Conservation (phyloP, 2,329 filamentous ascomycete genomes). For the Dothideomycetes sp. region DNA sequence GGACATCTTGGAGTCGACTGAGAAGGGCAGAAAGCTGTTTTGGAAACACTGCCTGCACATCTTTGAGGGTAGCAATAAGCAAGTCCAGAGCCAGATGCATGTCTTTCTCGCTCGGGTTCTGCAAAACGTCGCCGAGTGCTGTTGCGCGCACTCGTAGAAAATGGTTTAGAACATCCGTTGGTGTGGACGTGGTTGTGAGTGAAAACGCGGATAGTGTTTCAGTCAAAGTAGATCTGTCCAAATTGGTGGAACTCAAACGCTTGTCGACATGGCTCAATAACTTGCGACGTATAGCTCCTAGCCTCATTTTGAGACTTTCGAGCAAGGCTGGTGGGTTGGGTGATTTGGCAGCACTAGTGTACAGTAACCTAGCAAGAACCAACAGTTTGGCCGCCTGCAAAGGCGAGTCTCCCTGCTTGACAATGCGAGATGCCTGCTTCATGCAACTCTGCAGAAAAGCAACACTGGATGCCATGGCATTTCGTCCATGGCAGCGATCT, state of each 20-base stretch:
- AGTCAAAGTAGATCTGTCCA: constrained; percentile 45
- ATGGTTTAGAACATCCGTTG: constrained; percentile 67
- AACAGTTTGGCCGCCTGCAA: constrained; percentile 54
- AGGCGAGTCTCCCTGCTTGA: constrained; percentile 43
- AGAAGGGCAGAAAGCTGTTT: constrained; percentile 62
- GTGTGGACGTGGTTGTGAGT: constrained; percentile 68
- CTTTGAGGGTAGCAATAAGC: constrained; percentile 67
- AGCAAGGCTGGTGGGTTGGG: constrained; percentile 43
- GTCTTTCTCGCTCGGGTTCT: constrained; percentile 38
- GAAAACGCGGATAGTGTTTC: constrained; percentile 75
- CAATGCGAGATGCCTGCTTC: constrained; percentile 41
- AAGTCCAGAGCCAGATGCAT: constrained; percentile 60
- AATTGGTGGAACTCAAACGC: constrained; percentile 30
- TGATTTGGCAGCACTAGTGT: constrained; percentile 59
- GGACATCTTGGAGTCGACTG: constrained; percentile 56
- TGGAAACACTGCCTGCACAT: constrained; percentile 69
- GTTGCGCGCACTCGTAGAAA: constrained; percentile 66
- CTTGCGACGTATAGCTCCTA: constrained; percentile 54
- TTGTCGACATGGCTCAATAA: constrained; percentile 57
- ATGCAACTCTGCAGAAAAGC: constrained; percentile 46
- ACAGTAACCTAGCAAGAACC: constrained; percentile 64
- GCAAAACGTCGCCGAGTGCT: constrained; percentile 56
- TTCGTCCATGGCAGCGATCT: constrained; percentile 8
- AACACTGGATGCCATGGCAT: constrained; percentile 45
- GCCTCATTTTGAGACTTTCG: constrained; percentile 54